Evolutionary conservation across 1,284 basidiomycete species (phyloP).

Genomic region (Apiotrichum domesticum): DNA sequence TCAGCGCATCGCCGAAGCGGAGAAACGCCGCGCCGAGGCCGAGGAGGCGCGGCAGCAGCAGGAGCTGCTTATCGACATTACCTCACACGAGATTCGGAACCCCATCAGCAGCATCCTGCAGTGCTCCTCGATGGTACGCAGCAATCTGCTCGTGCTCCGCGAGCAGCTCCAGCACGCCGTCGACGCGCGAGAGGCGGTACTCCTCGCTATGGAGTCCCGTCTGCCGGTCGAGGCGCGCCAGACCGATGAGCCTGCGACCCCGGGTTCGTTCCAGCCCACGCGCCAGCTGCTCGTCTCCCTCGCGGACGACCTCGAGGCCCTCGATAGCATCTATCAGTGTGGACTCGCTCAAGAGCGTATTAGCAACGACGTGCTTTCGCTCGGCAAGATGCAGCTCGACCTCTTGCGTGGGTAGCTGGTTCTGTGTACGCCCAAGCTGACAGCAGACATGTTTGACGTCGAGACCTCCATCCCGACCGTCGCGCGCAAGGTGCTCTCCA

Average conservation of each 20-base stretch:
- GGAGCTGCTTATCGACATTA: conserved; percentile 46
- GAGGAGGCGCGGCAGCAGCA: conserved; percentile 44
- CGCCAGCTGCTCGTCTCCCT: conserved; percentile 13
- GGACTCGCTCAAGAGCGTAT: conserved; percentile 44
- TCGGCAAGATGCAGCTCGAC: conserved; percentile 42
- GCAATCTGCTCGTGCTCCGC: conserved; percentile 32
- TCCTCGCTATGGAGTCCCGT: neutral
- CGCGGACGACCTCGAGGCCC: conserved; percentile 17
- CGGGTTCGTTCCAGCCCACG: conserved; percentile 6
- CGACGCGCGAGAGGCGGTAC: neutral
- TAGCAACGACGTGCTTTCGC: conserved; percentile 43
- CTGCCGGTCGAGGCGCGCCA: conserved; percentile 2
- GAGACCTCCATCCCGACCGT: conserved; percentile 30
- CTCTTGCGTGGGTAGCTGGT: conserved; percentile 4
- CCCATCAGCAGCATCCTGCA: conserved; percentile 20
- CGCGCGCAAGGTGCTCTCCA: conserved; percentile 26
- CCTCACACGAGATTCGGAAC: conserved; percentile 41
- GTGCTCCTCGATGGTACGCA: conserved; percentile 43
- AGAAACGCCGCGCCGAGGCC: conserved; percentile 40
- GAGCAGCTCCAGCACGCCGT: conserved; percentile 26
- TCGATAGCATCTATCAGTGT: conserved; percentile 22
- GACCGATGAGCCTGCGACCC: conserved; percentile 10
- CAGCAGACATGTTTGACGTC: conserved; percentile 19
- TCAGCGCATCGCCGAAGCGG: conserved; percentile 36
- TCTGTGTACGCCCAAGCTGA: neutral